Evolutionary conservation across 73 alveolate species (phyloP), one percentile per base, ranked within the genome.

Genomic region (Stentor coeruleus): DNA sequence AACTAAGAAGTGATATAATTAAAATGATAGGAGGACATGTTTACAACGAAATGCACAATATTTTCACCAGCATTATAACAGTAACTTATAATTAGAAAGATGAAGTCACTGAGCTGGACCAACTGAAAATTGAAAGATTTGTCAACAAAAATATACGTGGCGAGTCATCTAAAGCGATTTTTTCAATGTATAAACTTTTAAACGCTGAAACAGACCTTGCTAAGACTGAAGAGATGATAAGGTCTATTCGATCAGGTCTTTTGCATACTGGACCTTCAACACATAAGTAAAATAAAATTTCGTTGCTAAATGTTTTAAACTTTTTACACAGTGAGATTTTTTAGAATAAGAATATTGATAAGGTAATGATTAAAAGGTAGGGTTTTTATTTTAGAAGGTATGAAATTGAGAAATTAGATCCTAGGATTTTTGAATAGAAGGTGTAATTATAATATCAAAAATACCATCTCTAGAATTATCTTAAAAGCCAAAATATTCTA

Each of bases 71-170:
- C 20, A 49, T 49, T 49, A 49, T 49, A 6, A 49, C 66, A 20
- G 66, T 49, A 49, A 11, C 28, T 11, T 6, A 49, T 49, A 49
- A 20, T 6, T 49, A 66, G 37, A 66, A 66, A 66, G 1, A 2
- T 66, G 79, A 66, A 40, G 40, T 66, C n/a, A 66, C 79, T 66
- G 37, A 20, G n/a, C 42, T 28, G 14, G 79, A 66, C 11, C 40
- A 66, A 2, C 26, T 31, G 15, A 31, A 20, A 66, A 66, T 66
- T 2, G 79, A 66, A 2, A 2, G 37, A 33, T 66, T 66, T 31
- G 79, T 66, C 33, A 20, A 26, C 33, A 20, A 20, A 2, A 66
- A 66, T 20, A 66, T 66, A 28, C 14, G 40, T 1, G 37, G 79
- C 15, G 79, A 66, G 33, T 28, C 20, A 11, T 28, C 14, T 2